phyloP scores from a whole-genome alignment of 2,329 filamentous ascomycete genomes.

The Tolypocladium cylindrosporum region DNA sequence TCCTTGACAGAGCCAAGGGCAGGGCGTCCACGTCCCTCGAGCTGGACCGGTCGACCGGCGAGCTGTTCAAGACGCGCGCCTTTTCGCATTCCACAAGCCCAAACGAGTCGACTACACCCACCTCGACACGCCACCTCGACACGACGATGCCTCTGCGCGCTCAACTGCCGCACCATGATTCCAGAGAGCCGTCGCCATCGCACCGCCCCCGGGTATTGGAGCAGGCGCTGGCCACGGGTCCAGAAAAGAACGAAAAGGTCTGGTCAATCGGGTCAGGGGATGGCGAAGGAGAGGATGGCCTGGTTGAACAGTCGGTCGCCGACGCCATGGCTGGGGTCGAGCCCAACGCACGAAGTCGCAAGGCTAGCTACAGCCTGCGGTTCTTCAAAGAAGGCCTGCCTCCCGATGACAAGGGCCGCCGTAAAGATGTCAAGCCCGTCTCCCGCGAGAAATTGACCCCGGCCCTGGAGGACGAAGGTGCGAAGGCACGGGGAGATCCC shows the following conservation, averaged over 20 bases:
- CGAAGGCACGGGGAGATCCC: background rate
- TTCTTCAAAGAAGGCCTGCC: conserved; percentile 59
- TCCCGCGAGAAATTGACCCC: conserved; percentile 31
- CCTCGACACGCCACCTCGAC: conserved; percentile 10
- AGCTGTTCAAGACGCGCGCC: conserved; percentile 14
- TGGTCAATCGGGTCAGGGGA: conserved; percentile 53
- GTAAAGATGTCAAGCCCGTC: conserved; percentile 32
- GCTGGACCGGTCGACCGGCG: conserved; percentile 16
- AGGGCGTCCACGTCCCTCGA: conserved; percentile 24
- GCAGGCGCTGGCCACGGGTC: conserved; percentile 30
- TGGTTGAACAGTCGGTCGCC: conserved; percentile 55
- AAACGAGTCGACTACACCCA: conserved; percentile 14
- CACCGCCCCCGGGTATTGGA: conserved; percentile 29
- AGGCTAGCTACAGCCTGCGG: conserved; percentile 55
- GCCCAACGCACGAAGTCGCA: conserved; percentile 54
- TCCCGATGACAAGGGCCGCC: conserved; percentile 44
- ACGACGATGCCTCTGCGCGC: conserved; percentile 3
- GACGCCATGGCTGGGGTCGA: conserved; percentile 53
- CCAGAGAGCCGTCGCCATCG: conserved; percentile 8
- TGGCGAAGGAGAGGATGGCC: conserved; percentile 38
- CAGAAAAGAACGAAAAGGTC: conserved; percentile 53
- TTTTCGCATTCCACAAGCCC: conserved; percentile 16
- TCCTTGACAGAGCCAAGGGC: conserved; percentile 17
- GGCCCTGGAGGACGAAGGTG: conserved; percentile 20
- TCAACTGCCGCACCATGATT: conserved; percentile 8